Base-by-base conservation (phyloP, 371 early-diverging fungal genomes). In the Mortierella sp. region DNA sequence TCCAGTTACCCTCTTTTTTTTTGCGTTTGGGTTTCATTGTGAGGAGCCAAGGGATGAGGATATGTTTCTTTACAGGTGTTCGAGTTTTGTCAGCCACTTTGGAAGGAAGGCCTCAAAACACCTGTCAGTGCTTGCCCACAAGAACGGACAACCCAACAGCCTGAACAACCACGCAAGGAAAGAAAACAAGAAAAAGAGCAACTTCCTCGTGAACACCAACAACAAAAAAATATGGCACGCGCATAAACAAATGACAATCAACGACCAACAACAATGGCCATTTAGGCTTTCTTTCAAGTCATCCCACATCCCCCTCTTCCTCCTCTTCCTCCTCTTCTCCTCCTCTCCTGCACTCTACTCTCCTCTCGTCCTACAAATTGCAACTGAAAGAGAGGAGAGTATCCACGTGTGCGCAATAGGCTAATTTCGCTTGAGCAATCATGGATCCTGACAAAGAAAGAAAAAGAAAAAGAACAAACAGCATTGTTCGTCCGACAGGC, bases 331-430 rank as follows among this genome's bases (percentile, higher is more conserved):
- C 57, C 28, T 4, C n/a, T 55, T 11, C 57, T 10, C 43, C 43
- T 43, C 13, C 8, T 10, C 48, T 46, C 21, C 6, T 6, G 43
- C 6, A 40, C 43, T 40, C 43, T 40, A 4, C 43, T 40, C 43
- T 4, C 43, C 43, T 40, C 43, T 40, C 43, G 43, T 6, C 43
- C 6, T 6, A 40, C 37, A 6, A 64, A 64, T 64, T 59, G 31
- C 59, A 37, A 64, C 34, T 64, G 64, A 19, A 64, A 37, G 21
- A 8, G 5, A 9, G 5, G 26, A 55, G n/a, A 6, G 34, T 64
- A 16, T 64, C 64, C 64, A 64, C 64, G 64, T 64, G 64, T 64
- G 64, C 34, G 21, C 16, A 19, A 64, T 64, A 64, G 6, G 37
- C 19, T 21, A 8, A 64, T 64, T 64, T 64, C 64, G 64, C 21